Conservation (phyloP, 2,329 filamentous ascomycete species). For the Xylaria sp. region DNA sequence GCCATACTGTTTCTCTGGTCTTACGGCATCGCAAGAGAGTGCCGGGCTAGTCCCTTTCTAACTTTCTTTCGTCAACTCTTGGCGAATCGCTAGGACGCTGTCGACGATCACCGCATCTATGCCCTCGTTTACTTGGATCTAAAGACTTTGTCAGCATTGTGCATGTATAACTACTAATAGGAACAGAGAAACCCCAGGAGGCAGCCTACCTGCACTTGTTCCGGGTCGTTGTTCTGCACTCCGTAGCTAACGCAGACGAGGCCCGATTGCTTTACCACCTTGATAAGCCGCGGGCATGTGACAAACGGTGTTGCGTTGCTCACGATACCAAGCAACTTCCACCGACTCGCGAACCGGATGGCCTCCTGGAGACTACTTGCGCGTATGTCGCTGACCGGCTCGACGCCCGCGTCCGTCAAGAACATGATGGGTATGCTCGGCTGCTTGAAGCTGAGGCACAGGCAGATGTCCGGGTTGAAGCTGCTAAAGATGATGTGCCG, state of each 20-base stretch:
- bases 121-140: constrained; percentile 91
- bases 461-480: constrained; percentile 96
- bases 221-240: constrained; percentile 85
- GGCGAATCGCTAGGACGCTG: constrained; percentile 89
- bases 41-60: constrained; percentile 18
- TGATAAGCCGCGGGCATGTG: constrained; percentile 86
- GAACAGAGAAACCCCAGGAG: background rate
- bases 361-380: constrained; percentile 94
- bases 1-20: background rate
- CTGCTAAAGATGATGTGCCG: constrained; percentile 97
- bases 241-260: constrained; percentile 96
- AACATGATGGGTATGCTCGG: constrained; percentile 96
- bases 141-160: constrained; percentile 23
- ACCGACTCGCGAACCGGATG: constrained; percentile 90
- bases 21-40: background rate
- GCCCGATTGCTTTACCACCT: constrained; percentile 92
- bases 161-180: constrained; percentile 1
- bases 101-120: constrained; percentile 99
- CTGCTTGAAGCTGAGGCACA: constrained; percentile 95
- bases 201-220: constrained; percentile 79
- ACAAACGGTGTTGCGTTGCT: constrained; percentile 88
- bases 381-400: constrained; percentile 84
- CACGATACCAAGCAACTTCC: constrained; percentile 94
- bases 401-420: constrained; percentile 87
- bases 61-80: constrained; percentile 74